Conservation (phyloP, 2,329 filamentous ascomycete genomes). For the Camillea tinctor region DNA sequence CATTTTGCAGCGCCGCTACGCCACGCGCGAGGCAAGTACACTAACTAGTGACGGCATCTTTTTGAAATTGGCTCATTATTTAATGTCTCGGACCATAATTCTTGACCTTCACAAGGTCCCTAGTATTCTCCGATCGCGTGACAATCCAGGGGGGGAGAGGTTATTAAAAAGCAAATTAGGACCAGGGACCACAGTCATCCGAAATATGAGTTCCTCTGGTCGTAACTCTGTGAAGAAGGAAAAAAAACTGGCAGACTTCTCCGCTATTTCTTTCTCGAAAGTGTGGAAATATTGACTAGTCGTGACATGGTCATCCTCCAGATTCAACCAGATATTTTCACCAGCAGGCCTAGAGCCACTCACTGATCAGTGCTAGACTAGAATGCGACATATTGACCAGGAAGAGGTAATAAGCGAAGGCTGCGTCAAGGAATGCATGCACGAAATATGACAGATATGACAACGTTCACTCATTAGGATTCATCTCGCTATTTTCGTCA, state of each 20-base stretch:
- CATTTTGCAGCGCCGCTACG: background rate
- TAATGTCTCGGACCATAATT: conserved; percentile 26
- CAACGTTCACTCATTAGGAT: conserved; percentile 1
- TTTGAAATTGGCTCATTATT: conserved; percentile 19
- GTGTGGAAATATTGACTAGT: conserved; percentile 11
- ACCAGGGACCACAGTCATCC: conserved; percentile 17
- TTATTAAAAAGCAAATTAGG: conserved; percentile 30
- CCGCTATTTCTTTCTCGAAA: conserved; percentile 12
- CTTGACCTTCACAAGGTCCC: conserved; percentile 10
- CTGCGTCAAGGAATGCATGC: background rate
- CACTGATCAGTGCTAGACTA: background rate
- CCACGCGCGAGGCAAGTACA: background rate
- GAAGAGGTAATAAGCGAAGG: conserved; percentile 8
- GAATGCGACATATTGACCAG: conserved; percentile 21
- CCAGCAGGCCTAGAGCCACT: background rate
- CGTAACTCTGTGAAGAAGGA: background rate
- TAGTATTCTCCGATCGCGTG: conserved; percentile 22
- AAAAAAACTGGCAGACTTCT: background rate
- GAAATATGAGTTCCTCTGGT: conserved; percentile 21
- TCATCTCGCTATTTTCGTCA: conserved; percentile 12
- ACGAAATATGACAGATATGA: conserved; percentile 11
- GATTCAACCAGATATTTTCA: background rate
- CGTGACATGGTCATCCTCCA: conserved; percentile 12
- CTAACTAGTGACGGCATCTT: conserved; percentile 11
- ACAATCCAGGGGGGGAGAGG: conserved; percentile 11